These are phyloP conservation scores for Pochonia chlamydosporia DNA, from an alignment of 2,329 filamentous ascomycete genomes.

Conservation along the genomic window DNA sequence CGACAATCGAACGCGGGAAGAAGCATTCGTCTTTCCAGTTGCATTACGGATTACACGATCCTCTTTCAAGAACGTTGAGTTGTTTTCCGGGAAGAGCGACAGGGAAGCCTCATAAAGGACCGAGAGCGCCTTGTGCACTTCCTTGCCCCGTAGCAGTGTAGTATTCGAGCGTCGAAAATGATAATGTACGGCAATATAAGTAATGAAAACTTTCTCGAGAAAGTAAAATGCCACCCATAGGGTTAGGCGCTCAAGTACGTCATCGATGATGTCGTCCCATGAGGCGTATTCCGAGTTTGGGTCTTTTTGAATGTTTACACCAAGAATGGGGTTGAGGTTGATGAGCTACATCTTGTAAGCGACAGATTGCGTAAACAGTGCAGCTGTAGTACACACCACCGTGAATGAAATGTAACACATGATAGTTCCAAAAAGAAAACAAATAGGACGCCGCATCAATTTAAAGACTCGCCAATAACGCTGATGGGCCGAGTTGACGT, in stretches of 20 bases:
- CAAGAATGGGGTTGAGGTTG: no score
- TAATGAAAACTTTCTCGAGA: slow-evolving; percentile 21
- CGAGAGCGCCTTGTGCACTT: slow-evolving; percentile 2
- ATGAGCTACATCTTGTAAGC: no score
- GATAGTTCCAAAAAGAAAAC: slow-evolving; percentile 13
- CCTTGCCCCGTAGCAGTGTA: slow-evolving; percentile 16
- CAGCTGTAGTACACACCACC: no score
- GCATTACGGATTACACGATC: slow-evolving; percentile 5
- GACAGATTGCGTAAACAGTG: no score
- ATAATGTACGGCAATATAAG: slow-evolving; percentile 23
- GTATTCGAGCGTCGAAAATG: slow-evolving; percentile 18
- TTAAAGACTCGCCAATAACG: slow-evolving; percentile 22
- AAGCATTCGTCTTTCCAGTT: not conserved
- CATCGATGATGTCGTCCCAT: not conserved
- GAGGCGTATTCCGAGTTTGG: not conserved
- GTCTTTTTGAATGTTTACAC: slow-evolving; percentile 11
- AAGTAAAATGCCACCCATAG: slow-evolving; percentile 22
- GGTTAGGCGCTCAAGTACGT: slow-evolving; percentile 2
- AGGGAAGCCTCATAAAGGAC: not conserved
- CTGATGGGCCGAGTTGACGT: slow-evolving; percentile 21
- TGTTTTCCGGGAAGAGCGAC: not conserved
- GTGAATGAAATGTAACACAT: slow-evolving; percentile 8
- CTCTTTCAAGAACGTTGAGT: not conserved
- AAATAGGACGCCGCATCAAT: slow-evolving; percentile 17
- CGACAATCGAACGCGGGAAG: not conserved